Percentiles rank a stretch among this genome's conserved stretches.
These are phyloP conservation scores for Blastobotrys serpentis DNA, from an alignment of 1,139 yeast species.

Conservation along the genomic window DNA sequence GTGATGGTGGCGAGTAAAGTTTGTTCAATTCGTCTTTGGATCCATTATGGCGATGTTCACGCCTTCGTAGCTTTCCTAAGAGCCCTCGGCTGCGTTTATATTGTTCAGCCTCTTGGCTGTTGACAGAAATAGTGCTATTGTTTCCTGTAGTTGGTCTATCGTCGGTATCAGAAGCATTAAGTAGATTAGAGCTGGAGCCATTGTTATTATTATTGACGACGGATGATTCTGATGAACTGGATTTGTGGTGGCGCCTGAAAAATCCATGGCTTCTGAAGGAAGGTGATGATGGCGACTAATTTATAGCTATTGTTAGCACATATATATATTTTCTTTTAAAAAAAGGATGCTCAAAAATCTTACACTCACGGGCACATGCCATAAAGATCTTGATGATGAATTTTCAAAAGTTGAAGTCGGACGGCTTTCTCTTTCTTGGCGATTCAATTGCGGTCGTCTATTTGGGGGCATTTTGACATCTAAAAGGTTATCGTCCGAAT, in stretches of 20 bases:
- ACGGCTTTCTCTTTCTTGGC: no score
- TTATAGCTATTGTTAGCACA: slow-evolving; percentile 6
- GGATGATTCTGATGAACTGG: slow-evolving; percentile 57
- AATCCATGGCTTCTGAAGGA: slow-evolving; percentile 47
- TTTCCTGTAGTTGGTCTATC: slow-evolving; percentile 5
- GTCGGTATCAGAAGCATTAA: slow-evolving; percentile 2
- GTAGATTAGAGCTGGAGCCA: slow-evolving; percentile 10
- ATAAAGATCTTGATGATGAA: slow-evolving; percentile 13
- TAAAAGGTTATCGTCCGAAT: slow-evolving; percentile 1
- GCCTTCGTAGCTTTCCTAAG: slow-evolving; percentile 23
- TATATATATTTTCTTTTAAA: no score
- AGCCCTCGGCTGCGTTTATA: slow-evolving; percentile 19
- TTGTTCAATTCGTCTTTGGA: slow-evolving; percentile 21
- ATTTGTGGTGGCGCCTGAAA: slow-evolving; percentile 58
- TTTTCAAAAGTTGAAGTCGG: slow-evolving; percentile 1
- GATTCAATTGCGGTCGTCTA: no score
- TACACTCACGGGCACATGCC: slow-evolving; percentile 18
- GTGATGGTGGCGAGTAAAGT: slow-evolving; percentile 25
- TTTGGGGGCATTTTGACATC: not conserved
- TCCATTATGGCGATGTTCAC: slow-evolving; percentile 18
- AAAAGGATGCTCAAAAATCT: not conserved
- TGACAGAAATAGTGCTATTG: not conserved
- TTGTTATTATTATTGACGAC: slow-evolving; percentile 13
- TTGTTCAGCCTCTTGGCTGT: not conserved
- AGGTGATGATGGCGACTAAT: slow-evolving; percentile 44